phyloP scores from a whole-genome alignment of 306 rosid genomes.

The Inga leiocalycina region DNA sequence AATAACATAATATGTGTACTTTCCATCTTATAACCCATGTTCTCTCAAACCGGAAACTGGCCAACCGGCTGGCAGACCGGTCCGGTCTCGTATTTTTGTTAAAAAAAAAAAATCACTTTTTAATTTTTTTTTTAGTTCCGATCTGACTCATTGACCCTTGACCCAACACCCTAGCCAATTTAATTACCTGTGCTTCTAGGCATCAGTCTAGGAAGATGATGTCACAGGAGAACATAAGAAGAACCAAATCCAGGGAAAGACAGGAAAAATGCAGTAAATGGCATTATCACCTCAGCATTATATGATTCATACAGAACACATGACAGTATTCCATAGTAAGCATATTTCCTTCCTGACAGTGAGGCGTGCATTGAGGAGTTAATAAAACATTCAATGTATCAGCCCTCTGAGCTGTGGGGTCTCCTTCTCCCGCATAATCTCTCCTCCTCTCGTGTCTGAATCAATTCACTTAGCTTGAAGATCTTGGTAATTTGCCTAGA shows the following conservation, averaged over 20 bases:
- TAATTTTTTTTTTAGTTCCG: no score
- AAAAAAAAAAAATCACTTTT: no score
- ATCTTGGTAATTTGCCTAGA: background rate
- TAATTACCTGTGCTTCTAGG: background rate
- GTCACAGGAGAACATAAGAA: background rate
- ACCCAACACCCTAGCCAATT: no score
- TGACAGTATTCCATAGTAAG: background rate
- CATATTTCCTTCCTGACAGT: background rate
- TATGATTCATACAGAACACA: background rate
- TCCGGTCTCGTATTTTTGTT: no score
- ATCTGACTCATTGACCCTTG: no score
- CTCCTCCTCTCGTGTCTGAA: background rate
- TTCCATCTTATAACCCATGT: background rate
- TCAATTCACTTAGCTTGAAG: background rate
- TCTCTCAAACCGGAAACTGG: no score
- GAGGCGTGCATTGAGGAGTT: background rate
- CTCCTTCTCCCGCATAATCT: background rate
- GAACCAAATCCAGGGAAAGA: background rate
- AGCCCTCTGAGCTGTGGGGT: background rate
- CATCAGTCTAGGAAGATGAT: background rate
- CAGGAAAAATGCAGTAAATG: background rate
- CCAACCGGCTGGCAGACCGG: no score
- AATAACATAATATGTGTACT: background rate
- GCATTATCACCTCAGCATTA: background rate
- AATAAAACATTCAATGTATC: background rate